Percentiles rank a stretch among this genome's conserved stretches.
Conservation (phyloP, 2,329 filamentous ascomycete genomes). For the Trichoderma endophyticum region DNA sequence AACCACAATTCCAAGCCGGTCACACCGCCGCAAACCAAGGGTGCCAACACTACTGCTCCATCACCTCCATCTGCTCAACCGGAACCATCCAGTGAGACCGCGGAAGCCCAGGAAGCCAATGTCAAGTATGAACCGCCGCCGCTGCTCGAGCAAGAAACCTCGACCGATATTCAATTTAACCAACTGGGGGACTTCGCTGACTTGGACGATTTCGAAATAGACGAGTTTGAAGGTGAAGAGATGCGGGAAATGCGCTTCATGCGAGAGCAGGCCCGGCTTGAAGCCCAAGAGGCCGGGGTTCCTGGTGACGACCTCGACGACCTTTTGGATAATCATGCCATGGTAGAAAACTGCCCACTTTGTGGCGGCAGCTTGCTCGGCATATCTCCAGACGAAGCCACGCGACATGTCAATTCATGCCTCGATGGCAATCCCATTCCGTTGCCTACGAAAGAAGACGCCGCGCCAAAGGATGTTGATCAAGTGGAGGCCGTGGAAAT, state of each 20-base stretch:
- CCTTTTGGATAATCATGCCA: constrained; percentile 31
- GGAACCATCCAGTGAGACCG: background rate
- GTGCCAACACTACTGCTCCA: background rate
- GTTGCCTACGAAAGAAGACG: constrained; percentile 36
- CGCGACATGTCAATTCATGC: constrained; percentile 87
- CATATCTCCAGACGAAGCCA: constrained; percentile 63
- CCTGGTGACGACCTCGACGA: constrained; percentile 36
- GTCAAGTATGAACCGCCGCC: constrained; percentile 17
- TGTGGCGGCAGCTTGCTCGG: constrained; percentile 65
- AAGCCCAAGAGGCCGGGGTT: constrained; percentile 53
- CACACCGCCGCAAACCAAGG: constrained; percentile 13
- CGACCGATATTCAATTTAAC: constrained; percentile 33
- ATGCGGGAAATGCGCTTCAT: constrained; percentile 66
- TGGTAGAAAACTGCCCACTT: constrained; percentile 64
- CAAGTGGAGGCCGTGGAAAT: constrained; percentile 39
- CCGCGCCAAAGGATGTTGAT: constrained; percentile 19
- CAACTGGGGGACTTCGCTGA: constrained; percentile 36
- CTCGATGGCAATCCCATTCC: constrained; percentile 76
- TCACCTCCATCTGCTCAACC: background rate
- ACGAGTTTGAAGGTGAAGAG: constrained; percentile 59
- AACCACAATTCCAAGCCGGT: constrained; percentile 22
- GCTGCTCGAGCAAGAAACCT: constrained; percentile 33
- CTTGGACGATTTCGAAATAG: constrained; percentile 56
- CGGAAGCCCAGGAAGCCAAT: background rate
- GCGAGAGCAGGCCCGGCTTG: constrained; percentile 68